These are phyloP conservation scores for Malassezia slooffiae DNA, from an alignment of 1,284 basidiomycete species.

Conservation along the genomic window DNA sequence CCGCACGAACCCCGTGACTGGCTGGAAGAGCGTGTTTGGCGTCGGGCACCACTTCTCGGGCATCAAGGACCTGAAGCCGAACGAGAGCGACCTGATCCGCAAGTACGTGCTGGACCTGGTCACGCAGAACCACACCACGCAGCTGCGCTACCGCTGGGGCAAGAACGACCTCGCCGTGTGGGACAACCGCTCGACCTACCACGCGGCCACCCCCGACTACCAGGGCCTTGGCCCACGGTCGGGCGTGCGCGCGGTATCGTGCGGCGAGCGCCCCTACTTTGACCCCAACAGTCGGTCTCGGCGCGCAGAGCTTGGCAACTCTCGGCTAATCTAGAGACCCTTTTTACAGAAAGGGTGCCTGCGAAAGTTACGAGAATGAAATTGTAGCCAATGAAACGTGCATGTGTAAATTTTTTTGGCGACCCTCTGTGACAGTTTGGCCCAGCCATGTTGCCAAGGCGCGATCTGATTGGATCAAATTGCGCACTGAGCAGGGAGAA, in stretches of 20 bases:
- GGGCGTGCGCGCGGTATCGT: conserved; percentile 19
- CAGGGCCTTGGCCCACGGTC: conserved; percentile 17
- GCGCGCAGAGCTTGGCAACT: conserved; percentile 16
- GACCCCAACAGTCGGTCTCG: conserved; percentile 18
- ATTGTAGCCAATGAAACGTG: too few species aligned
- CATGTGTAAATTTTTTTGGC: too few species aligned
- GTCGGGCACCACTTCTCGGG: conserved; percentile 53
- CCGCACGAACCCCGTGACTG: conserved; percentile 54
- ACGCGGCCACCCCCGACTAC: conserved; percentile 24
- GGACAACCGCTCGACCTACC: conserved; percentile 20
- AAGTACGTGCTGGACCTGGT: conserved; percentile 50
- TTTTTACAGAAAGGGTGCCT: too few species aligned
- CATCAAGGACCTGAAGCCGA: conserved; percentile 55
- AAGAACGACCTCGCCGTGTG: conserved; percentile 35
- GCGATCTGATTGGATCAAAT: too few species aligned
- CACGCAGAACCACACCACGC: conserved; percentile 55
- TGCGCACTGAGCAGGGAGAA: too few species aligned
- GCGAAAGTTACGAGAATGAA: too few species aligned
- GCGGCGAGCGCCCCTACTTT: conserved; percentile 22
- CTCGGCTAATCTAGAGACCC: conserved; percentile 14
- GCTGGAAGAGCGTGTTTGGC: conserved; percentile 58
- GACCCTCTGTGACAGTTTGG: too few species aligned
- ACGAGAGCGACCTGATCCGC: conserved; percentile 55
- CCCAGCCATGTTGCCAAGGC: too few species aligned
- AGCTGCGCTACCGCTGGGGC: conserved; percentile 53